Percentiles rank a stretch among this genome's conserved stretches.
Evolutionary conservation across 129 eudicot species (phyloP).

Genomic region (Arctium lappa): DNA sequence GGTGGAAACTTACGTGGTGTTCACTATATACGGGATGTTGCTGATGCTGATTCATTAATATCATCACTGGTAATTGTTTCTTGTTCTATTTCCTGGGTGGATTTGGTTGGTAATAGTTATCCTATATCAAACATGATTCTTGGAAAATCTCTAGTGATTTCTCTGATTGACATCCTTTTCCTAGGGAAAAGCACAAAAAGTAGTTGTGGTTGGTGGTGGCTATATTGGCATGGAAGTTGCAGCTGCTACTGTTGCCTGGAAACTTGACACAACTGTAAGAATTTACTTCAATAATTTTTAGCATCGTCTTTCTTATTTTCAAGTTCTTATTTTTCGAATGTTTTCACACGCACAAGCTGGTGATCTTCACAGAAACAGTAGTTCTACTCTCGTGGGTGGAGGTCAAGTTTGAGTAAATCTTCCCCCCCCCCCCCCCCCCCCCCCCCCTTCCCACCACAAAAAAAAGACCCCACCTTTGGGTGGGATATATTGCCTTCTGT

Average conservation of each 20-base stretch:
- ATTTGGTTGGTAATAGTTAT: neutral
- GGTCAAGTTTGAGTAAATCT: neutral
- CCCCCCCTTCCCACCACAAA: no score
- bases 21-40: conserved; percentile 93
- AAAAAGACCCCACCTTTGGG: no score
- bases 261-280: conserved; percentile 91
- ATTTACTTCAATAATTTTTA: neutral
- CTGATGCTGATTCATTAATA: conserved; percentile 83
- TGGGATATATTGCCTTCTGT: no score
- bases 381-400: neutral
- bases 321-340: neutral
- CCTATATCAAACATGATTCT: neutral
- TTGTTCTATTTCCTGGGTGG: neutral
- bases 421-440: no score
- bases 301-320: neutral
- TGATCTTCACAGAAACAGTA: neutral
- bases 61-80: conserved; percentile 65
- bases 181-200: conserved; percentile 76
- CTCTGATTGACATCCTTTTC: neutral
- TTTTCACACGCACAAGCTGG: neutral
- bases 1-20: conserved; percentile 94
- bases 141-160: neutral
- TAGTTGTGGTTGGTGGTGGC: conserved; percentile 98
- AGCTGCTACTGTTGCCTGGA: conserved; percentile 95
- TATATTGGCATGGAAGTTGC: conserved; percentile 99